These are phyloP conservation scores for Candida sp. DNA, from an alignment of 1,139 yeast species.

Conservation along the genomic window DNA sequence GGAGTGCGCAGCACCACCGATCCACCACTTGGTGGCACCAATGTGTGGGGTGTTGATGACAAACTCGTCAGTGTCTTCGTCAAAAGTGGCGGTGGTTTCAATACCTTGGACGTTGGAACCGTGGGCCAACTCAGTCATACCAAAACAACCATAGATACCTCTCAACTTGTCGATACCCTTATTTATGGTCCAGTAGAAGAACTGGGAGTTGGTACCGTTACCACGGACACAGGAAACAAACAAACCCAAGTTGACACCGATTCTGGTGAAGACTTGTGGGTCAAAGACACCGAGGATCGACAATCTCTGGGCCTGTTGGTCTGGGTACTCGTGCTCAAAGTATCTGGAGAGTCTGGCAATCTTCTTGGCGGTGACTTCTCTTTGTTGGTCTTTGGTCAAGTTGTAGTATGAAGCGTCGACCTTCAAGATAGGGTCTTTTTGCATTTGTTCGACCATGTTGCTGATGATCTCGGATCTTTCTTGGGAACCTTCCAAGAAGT, in stretches of 20 bases:
- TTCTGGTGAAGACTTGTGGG: conserved; percentile 50
- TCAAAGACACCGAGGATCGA: conserved; percentile 45
- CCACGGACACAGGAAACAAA: conserved; percentile 49
- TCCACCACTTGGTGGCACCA: conserved; percentile 97
- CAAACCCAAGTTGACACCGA: conserved; percentile 54
- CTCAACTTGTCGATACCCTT: conserved; percentile 68
- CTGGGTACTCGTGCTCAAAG: conserved; percentile 42
- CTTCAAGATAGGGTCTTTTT: conserved; percentile 49
- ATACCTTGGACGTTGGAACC: conserved; percentile 92
- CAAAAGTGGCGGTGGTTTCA: conserved; percentile 86
- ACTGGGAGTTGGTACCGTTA: conserved; percentile 55
- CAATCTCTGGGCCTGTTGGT: conserved; percentile 36
- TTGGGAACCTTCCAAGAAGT: conserved; percentile 46
- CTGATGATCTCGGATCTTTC: conserved; percentile 36
- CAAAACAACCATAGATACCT: conserved; percentile 85
- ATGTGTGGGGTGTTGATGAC: conserved; percentile 82
- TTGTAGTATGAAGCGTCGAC: conserved; percentile 41
- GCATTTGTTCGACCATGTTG: conserved; percentile 42
- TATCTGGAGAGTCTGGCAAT: conserved; percentile 46
- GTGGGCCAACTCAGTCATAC: conserved; percentile 93
- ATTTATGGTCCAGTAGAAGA: conserved; percentile 71
- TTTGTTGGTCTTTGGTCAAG: conserved; percentile 38
- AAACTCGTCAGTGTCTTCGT: conserved; percentile 65
- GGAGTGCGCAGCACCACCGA: conserved; percentile 96
- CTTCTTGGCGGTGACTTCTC: conserved; percentile 44